These are phyloP conservation scores for Helicocarpus griseus DNA, from an alignment of 2,329 filamentous ascomycete genomes.

Conservation along the genomic window DNA sequence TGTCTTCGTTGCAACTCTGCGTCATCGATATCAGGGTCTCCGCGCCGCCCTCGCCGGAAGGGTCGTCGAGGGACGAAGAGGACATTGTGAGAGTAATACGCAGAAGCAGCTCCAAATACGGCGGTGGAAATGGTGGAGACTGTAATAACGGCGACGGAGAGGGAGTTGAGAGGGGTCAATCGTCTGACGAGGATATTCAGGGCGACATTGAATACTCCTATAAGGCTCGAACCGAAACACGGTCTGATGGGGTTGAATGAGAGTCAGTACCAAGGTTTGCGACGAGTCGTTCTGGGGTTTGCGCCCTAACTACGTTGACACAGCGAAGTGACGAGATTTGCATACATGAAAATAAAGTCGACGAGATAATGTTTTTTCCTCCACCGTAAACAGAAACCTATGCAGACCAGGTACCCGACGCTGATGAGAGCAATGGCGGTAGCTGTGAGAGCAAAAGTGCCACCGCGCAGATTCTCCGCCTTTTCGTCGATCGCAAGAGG, in stretches of 20 bases:
- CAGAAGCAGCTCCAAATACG: constrained; percentile 19
- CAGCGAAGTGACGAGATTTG: not conserved
- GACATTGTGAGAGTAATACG: constrained; percentile 18
- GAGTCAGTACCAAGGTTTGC: constrained; percentile 2
- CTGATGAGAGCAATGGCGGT: constrained; percentile 20
- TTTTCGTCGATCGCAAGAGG: constrained; percentile 20
- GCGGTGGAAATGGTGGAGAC: constrained; percentile 21
- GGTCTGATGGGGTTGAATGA: constrained; percentile 7
- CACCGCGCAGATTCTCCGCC: constrained; percentile 12
- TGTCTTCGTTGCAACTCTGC: constrained; percentile 33
- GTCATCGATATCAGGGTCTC: constrained; percentile 16
- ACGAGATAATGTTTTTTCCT: constrained; percentile 17
- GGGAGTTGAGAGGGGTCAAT: constrained; percentile 18
- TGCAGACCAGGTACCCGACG: constrained; percentile 18
- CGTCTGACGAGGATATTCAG: constrained; percentile 24
- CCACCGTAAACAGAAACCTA: constrained; percentile 18
- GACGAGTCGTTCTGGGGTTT: not conserved
- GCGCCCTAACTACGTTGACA: not conserved
- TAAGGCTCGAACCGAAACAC: constrained; percentile 19
- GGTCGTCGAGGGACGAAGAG: constrained; percentile 7
- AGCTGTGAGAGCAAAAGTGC: constrained; percentile 17
- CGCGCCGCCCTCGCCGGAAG: constrained; percentile 5
- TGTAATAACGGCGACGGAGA: constrained; percentile 20
- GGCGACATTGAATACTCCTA: constrained; percentile 25
- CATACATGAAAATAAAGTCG: constrained; percentile 24